phyloP scores from a whole-genome alignment of 306 rosid species.

The Hylodesmum podocarpum region DNA sequence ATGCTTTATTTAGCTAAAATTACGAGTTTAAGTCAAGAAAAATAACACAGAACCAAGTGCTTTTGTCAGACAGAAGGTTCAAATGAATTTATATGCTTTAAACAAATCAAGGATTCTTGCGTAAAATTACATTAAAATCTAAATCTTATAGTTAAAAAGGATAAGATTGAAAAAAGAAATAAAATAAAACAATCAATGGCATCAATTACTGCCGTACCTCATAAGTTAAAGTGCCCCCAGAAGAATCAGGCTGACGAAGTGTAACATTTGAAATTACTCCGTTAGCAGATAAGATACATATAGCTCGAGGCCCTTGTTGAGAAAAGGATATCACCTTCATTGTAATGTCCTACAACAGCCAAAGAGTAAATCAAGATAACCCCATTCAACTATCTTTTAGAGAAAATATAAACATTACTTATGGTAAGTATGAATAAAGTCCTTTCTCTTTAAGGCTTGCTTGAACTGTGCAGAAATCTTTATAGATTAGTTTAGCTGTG shows the following conservation, averaged over 20 bases:
- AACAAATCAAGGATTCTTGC: background rate
- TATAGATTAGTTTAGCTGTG: too few relatives aligned
- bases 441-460: background rate
- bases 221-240: constrained; percentile 67
- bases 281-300: constrained; percentile 73
- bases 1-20: background rate
- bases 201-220: constrained; percentile 53
- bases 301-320: constrained; percentile 85
- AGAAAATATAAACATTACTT: background rate
- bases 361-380: constrained; percentile 22
- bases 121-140: constrained; percentile 17
- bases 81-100: background rate
- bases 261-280: constrained; percentile 78
- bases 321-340: constrained; percentile 71
- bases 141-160: background rate
- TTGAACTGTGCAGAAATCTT: too few relatives aligned
- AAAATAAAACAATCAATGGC: constrained; percentile 11
- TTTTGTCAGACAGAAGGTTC: background rate
- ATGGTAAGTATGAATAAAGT: background rate
- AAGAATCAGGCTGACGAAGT: constrained; percentile 79
- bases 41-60: background rate
- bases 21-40: background rate
- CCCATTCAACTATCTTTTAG: constrained; percentile 9
- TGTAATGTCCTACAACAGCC: constrained; percentile 64
- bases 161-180: background rate